Conservation (phyloP, 139 green algal genomes). For the Volvox reticuliferus region DNA sequence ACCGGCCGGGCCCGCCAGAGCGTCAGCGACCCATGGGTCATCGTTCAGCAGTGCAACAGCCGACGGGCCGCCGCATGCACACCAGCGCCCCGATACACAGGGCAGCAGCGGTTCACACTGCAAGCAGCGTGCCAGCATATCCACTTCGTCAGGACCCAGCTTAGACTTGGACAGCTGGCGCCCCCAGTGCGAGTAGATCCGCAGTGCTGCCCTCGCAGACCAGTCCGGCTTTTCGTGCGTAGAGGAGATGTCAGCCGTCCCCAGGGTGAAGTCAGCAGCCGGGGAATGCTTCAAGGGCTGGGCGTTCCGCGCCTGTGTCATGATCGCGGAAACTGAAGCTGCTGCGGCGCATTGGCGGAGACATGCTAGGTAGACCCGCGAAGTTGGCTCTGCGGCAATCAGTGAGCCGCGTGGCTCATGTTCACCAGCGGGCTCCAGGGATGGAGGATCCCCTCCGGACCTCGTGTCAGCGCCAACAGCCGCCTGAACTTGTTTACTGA, state of each 20-base stretch:
- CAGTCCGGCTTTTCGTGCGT: neutral
- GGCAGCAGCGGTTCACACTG: conserved; percentile 23
- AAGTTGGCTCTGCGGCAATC: neutral
- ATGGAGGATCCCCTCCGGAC: too few species aligned
- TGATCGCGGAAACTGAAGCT: neutral
- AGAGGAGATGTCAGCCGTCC: neutral
- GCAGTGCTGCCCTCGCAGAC: neutral
- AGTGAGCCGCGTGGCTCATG: neutral
- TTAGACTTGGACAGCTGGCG: neutral
- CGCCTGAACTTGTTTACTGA: too few species aligned
- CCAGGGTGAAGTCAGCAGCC: neutral
- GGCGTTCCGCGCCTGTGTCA: neutral
- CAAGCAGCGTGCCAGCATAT: neutral
- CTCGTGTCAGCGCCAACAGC: too few species aligned
- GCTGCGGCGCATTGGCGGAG: neutral
- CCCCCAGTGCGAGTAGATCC: conserved; percentile 26
- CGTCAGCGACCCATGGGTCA: conserved; percentile 29
- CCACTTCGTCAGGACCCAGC: neutral
- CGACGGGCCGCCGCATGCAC: neutral
- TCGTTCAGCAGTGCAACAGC: conserved; percentile 5
- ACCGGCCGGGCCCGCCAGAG: neutral
- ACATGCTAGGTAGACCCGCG: neutral
- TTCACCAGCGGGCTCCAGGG: too few species aligned
- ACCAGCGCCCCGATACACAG: conserved; percentile 17
- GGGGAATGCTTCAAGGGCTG: neutral